These are phyloP conservation scores for Cenchrus fungigraminus DNA, from an alignment of 176 grass and related monocot genomes.

Conservation along the genomic window DNA sequence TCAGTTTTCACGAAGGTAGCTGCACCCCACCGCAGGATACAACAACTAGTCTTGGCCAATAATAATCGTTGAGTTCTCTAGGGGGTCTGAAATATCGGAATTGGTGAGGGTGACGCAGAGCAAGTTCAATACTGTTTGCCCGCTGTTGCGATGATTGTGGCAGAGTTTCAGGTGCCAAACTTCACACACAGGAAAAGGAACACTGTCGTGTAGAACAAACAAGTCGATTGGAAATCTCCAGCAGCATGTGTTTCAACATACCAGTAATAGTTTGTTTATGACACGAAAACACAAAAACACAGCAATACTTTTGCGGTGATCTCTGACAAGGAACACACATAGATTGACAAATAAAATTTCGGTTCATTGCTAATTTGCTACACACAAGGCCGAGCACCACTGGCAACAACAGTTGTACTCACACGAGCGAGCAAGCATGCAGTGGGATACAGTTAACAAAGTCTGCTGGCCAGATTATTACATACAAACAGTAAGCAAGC, in stretches of 20 bases:
- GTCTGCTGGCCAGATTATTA: slow-evolving; percentile 1
- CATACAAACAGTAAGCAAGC: background rate
- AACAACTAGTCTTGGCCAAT: too few relatives aligned
- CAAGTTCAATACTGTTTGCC: background rate
- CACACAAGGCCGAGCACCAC: background rate
- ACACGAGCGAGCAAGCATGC: background rate
- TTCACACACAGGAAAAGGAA: background rate
- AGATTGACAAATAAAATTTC: background rate
- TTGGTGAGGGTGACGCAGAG: background rate
- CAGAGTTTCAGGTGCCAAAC: background rate
- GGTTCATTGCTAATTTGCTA: background rate
- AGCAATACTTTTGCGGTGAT: background rate
- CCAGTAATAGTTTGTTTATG: background rate
- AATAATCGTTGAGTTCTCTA: too few relatives aligned
- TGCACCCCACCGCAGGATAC: too few relatives aligned
- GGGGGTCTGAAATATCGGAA: too few relatives aligned
- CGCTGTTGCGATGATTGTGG: too few relatives aligned
- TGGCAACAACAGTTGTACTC: background rate
- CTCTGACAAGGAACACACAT: background rate
- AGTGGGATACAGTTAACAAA: background rate
- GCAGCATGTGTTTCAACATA: background rate
- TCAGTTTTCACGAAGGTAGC: too few relatives aligned
- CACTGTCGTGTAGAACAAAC: background rate
- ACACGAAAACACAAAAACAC: background rate
- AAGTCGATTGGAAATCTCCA: background rate